Evolutionary conservation across 129 eudicot species (phyloP).

Genomic region (Helianthus tuberosus): DNA sequence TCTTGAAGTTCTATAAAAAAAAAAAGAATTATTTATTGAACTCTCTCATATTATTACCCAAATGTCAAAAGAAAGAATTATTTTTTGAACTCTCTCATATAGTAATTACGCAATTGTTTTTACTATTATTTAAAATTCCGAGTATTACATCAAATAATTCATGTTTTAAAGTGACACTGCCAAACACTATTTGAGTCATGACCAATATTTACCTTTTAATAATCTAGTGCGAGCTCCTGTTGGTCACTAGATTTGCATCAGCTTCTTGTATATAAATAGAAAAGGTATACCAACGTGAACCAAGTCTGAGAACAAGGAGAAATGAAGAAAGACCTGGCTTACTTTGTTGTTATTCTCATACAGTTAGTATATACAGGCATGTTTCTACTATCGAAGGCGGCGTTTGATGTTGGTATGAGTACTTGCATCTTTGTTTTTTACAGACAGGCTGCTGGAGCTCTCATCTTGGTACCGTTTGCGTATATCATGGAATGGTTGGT

Average conservation of each 20-base stretch:
- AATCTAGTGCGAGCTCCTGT: not conserved
- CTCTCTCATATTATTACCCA: too few species aligned
- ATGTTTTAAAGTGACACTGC: not conserved
- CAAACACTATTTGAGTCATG: not conserved
- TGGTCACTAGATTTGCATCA: not conserved
- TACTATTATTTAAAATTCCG: too few species aligned
- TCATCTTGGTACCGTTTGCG: conserved; percentile 57
- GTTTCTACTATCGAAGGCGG: conserved; percentile 67
- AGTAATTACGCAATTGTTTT: too few species aligned
- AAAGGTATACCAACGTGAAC: not conserved
- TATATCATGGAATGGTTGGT: conserved; percentile 49
- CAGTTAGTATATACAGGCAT: conserved; percentile 64
- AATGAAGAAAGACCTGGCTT: conserved; percentile 49
- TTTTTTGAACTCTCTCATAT: too few species aligned
- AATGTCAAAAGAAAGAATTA: too few species aligned
- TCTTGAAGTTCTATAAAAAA: too few species aligned
- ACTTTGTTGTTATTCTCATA: conserved; percentile 41
- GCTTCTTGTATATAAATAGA: not conserved
- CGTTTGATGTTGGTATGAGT: conserved; percentile 75
- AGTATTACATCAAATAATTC: too few species aligned
- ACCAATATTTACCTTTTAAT: not conserved
- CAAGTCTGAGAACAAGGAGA: conserved; percentile 1
- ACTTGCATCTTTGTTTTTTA: conserved; percentile 70
- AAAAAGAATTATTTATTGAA: too few species aligned
- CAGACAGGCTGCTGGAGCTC: conserved; percentile 72